Percentiles rank a stretch among this genome's conserved stretches.
These are phyloP conservation scores for Pleurotus citrinopileatus DNA, from an alignment of 768 basidiomycete genomes.

Conservation along the genomic window DNA sequence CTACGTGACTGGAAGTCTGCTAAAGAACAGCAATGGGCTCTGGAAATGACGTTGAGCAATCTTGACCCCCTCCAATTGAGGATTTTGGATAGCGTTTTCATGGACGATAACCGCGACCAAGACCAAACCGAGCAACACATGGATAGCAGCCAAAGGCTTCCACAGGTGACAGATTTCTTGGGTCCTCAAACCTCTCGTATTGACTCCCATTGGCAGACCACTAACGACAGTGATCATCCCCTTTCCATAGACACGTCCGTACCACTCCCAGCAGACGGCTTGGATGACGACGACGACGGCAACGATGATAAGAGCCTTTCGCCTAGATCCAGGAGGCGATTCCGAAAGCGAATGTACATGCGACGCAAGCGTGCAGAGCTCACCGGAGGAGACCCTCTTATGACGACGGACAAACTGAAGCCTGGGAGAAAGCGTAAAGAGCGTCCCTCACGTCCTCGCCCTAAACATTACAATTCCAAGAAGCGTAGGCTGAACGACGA, in stretches of 20 bases:
- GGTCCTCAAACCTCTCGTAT: too few species aligned
- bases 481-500: background rate
- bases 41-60: slow-evolving; percentile 20
- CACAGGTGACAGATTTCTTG: background rate
- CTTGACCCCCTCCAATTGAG: slow-evolving; percentile 21
- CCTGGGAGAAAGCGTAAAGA: slow-evolving; percentile 31
- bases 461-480: slow-evolving; percentile 11
- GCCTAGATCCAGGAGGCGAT: slow-evolving; percentile 50
- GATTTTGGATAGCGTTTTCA: slow-evolving; percentile 24
- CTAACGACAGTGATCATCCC: too few species aligned
- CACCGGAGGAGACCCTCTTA: slow-evolving; percentile 30
- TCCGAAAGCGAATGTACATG: slow-evolving; percentile 69
- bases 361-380: slow-evolving; percentile 60
- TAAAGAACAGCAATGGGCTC: slow-evolving; percentile 19
- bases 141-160: background rate
- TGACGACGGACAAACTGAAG: slow-evolving; percentile 28
- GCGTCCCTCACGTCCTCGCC: slow-evolving; percentile 18
- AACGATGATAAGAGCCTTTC: slow-evolving; percentile 27
- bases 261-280: slow-evolving; percentile 9
- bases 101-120: slow-evolving; percentile 7
- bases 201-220: too few species aligned
- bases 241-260: too few species aligned
- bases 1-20: slow-evolving; percentile 18
- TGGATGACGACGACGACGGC: background rate
- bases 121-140: too few species aligned